A percentile compares a stretch with the other conserved stretches of the same genome.
Evolutionary conservation across 305 asterid species (phyloP).

Genomic region (Fraxinus sp.): DNA sequence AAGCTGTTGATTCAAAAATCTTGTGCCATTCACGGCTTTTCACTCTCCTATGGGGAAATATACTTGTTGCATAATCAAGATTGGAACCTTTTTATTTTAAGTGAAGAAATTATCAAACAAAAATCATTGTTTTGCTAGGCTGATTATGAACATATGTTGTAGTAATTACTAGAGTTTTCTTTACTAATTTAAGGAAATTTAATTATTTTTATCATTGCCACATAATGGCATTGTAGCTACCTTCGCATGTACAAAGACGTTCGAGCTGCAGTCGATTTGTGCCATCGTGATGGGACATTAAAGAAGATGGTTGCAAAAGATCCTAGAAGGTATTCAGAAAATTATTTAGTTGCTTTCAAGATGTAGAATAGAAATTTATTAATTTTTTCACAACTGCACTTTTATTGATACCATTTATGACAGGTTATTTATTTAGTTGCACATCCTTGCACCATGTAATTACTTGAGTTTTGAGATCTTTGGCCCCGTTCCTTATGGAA

Average conservation of each 20-base stretch:
- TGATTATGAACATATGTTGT: conserved; percentile 4
- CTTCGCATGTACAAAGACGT: conserved; percentile 40
- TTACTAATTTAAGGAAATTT: not conserved
- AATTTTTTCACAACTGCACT: not conserved
- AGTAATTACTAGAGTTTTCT: conserved; percentile 5
- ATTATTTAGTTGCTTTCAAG: conserved; percentile 15
- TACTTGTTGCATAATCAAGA: not conserved
- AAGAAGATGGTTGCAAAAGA: conserved; percentile 93
- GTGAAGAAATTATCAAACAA: not conserved
- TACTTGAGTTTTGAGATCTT: not conserved
- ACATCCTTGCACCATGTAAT: not conserved
- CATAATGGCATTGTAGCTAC: conserved; percentile 55
- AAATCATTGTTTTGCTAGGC: not conserved
- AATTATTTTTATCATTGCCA: not conserved
- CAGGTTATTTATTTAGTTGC: not conserved
- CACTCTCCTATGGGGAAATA: not conserved
- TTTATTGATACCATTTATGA: not conserved
- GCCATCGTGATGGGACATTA: conserved; percentile 99
- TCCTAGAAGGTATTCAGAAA: conserved; percentile 62
- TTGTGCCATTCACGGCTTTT: not conserved
- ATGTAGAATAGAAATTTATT: not conserved
- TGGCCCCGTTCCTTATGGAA: not conserved
- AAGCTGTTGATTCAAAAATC: conserved; percentile 5
- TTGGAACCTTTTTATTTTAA: not conserved
- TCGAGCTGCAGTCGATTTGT: conserved; percentile 76